Base-by-base conservation (phyloP, 1,284 basidiomycete genomes). In the Ganoderma leucocontextum region DNA sequence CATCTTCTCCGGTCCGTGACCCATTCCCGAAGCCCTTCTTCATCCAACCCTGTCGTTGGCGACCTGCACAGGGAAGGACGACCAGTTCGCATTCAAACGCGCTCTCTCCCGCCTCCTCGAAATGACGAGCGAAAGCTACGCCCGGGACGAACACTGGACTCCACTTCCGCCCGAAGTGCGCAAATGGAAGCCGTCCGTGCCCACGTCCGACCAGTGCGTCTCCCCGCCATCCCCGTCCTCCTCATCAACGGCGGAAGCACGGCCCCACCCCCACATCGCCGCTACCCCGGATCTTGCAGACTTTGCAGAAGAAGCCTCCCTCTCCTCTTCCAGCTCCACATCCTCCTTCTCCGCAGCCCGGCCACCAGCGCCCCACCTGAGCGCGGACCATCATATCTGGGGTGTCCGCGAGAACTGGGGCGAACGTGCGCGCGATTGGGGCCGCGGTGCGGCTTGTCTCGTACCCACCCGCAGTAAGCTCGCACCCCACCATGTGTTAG, bases 71-170 rank as follows among this genome's bases (percentile, higher is more conserved):
- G 86, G 86, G 10, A 86, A 90, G 75, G 90, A 91, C 75, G 89
- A 92, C 78, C 84, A 87, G 57, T 91, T 91, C 74, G 88, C 89
- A 0, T 91, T 89, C 82, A 88, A 89, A 76, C 86, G 90, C 41
- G 91, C 91, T 0, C 84, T 92, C 0, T 91, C 89, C 7, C 82
- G 90, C 17, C 77, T 92, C 39, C 80, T 86, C 62, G 90, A 93
- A 78, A 91, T 92, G 89, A 87, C 87, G 29, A 86, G 85, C 61
- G 80, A 82, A 25, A 78, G 78, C 33, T 90, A 90, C 78, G 79
- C 79, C 19, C 70, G 69, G 2, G 80, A 84, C 64, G 80, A 84
- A 55, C 74, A 72, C 9, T 87, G 89, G 84, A 80, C 83, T 19
- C 84, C 84, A n/a, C 77, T 84, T 10, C 79, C 82, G 1, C 60